A percentile compares a stretch with the other conserved stretches of the same genome.
Conservation (phyloP, 1,284 basidiomycete species). For the Ganoderma meredithae region DNA sequence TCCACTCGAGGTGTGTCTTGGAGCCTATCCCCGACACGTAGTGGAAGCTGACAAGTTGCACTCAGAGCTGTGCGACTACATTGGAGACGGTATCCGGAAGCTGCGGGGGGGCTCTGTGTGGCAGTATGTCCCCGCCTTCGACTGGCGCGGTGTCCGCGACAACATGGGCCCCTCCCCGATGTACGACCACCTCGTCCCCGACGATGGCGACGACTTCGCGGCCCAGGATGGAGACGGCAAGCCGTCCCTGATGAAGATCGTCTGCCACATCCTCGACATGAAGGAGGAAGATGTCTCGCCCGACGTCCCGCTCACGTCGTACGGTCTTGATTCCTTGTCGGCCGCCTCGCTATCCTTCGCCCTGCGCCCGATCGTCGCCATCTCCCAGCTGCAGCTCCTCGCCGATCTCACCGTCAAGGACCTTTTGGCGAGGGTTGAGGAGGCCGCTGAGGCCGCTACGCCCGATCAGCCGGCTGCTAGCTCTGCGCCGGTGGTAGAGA, state of each 20-base stretch:
- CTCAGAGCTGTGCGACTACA: conserved; percentile 43
- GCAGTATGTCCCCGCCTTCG: conserved; percentile 43
- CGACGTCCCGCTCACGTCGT: conserved; percentile 48
- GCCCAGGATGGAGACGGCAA: neutral
- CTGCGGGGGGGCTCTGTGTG: conserved; percentile 31
- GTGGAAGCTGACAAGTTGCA: conserved; percentile 32
- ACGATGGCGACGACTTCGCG: neutral
- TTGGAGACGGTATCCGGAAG: conserved; percentile 41
- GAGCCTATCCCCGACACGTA: conserved; percentile 1
- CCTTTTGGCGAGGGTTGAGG: conserved; percentile 2
- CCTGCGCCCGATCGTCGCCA: conserved; percentile 39
- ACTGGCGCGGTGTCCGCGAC: conserved; percentile 39
- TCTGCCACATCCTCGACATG: conserved; percentile 41
- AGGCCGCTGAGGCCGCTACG: neutral
- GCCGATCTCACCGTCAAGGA: conserved; percentile 38
- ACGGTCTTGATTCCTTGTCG: conserved; percentile 50
- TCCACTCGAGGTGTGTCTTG: conserved; percentile 38
- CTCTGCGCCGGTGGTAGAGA: neutral
- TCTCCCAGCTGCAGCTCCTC: conserved; percentile 48
- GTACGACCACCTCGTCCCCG: conserved; percentile 36
- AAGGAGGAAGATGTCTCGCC: conserved; percentile 42
- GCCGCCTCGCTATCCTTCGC: conserved; percentile 44
- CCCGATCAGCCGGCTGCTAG: neutral
- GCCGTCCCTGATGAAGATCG: conserved; percentile 19
- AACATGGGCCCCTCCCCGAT: conserved; percentile 37